Conservation (phyloP, 83 land plant genomes). For the Diphasiastrum complanatum region DNA sequence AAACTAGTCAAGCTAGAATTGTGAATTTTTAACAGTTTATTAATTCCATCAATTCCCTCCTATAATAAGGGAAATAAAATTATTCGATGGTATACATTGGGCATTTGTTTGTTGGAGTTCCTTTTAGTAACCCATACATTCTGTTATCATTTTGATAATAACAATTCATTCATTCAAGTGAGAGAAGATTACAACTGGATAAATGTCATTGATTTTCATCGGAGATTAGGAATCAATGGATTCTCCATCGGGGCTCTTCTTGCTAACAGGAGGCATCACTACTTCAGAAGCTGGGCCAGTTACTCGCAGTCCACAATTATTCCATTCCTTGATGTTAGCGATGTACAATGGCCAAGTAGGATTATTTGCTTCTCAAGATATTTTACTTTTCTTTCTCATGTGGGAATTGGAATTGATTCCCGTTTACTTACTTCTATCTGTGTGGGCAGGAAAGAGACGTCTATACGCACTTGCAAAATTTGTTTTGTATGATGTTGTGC, state of each 20-base stretch:
- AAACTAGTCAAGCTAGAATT: no score
- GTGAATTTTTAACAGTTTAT: no score
- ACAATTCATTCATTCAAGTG: no score
- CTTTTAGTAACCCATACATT: no score
- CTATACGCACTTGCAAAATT: conserved; percentile 5
- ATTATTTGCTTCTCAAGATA: conserved; percentile 11
- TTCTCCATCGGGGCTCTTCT: no score
- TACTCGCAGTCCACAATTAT: neutral
- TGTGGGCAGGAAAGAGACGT: conserved; percentile 1
- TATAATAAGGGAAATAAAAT: no score
- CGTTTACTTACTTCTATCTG: conserved; percentile 5
- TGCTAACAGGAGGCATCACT: conserved; percentile 1
- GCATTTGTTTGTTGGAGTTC: no score
- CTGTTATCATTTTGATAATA: no score
- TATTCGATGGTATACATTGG: no score
- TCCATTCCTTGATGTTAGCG: neutral
- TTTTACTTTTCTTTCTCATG: conserved; percentile 7
- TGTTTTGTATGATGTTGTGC: no score
- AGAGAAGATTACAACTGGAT: no score
- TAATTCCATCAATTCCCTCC: no score
- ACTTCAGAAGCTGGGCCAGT: conserved; percentile 5
- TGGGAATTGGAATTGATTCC: conserved; percentile 1
- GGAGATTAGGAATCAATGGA: neutral
- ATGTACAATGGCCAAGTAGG: conserved; percentile 17
- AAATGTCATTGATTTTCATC: conserved; percentile 11